These are phyloP conservation scores for Periconia sp. DNA, from an alignment of 2,329 filamentous ascomycete genomes.

Conservation along the genomic window DNA sequence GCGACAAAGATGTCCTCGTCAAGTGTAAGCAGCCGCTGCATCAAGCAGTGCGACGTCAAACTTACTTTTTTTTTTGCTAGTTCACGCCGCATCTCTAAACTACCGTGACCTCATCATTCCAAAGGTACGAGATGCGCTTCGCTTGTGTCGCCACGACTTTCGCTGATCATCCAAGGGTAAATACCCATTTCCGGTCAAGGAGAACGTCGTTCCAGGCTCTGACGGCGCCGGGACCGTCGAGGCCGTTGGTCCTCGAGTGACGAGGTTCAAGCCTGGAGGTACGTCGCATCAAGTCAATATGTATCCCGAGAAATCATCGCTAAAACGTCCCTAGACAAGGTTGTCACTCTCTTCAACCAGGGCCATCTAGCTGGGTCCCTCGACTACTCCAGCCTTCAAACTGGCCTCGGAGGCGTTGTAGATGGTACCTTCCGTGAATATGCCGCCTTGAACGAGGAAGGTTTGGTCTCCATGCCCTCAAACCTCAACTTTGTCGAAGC, in stretches of 20 bases:
- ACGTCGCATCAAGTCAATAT: no score
- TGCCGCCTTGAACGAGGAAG: conserved; percentile 69
- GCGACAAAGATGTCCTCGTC: conserved; percentile 75
- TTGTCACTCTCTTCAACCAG: conserved; percentile 69
- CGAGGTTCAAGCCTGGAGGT: conserved; percentile 60
- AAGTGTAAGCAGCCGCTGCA: conserved; percentile 52
- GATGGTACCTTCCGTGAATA: conserved; percentile 74
- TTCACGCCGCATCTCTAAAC: conserved; percentile 56
- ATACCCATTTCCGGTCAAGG: conserved; percentile 52
- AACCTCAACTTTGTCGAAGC: conserved; percentile 57
- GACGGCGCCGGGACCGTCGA: conserved; percentile 61
- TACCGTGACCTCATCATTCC: conserved; percentile 58
- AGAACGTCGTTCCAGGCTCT: conserved; percentile 54
- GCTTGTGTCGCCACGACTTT: neutral
- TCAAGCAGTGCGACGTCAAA: no score
- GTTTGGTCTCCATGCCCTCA: conserved; percentile 69
- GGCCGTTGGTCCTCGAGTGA: conserved; percentile 62
- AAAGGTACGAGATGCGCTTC: conserved; percentile 40
- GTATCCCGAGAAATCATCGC: no score
- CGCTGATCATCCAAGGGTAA: conserved; percentile 36
- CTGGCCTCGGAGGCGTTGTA: conserved; percentile 70
- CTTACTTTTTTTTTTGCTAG: no score
- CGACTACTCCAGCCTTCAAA: conserved; percentile 45
- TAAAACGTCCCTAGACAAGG: conserved; percentile 52
- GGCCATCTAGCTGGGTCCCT: conserved; percentile 60